Base-by-base conservation (phyloP, 352 stramenopile species). In the Bremia lactucae region DNA sequence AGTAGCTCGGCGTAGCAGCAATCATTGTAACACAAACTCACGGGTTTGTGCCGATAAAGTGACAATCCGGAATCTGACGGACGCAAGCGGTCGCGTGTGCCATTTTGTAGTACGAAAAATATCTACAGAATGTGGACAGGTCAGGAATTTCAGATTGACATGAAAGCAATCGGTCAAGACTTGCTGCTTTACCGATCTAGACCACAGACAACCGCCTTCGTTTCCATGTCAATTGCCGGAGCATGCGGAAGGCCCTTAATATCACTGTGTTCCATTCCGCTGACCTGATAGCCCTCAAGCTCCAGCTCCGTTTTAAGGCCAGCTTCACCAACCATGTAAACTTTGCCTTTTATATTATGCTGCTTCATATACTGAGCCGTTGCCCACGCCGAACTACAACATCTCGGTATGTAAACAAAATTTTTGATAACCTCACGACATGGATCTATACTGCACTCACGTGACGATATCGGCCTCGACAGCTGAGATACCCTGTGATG, bases 51-150 rank as follows among this genome's bases (percentile, higher is more conserved):
- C 62, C 73, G 46, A 87, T 85, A 61, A 91, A 91, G 46, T 66
- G 65, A 48, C 79, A 91, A 22, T 61, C 71, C 10, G 69, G 68
- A 49, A 83, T 86, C 49, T 84, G 55, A 29, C 71, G 75, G 15
- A 86, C 53, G 52, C 75, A 88, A 11, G 42, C 53, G 42, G 79
- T 77, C 10, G 79, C 79, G 57, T 88, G 87, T 40, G 79, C 71
- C 40, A 91, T 64, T 59, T 91, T 91, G 73, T 85, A 91, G 65
- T 85, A 91, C 42, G 69, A 77, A 23, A 90, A 62, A 52, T 84
- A 63, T 31, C 77, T 87, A 36, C 7, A 28, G 8, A 38, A 11
- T 21, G 16, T 18, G 18, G 28, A 39, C 2, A 39, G 29, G 23
- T 60, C 25, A 54, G 24, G 11, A 24, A 3, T n/a, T n/a, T n/a